Percentiles rank a stretch among this genome's conserved stretches.
These are phyloP conservation scores for Leishmania tarentolae DNA, from an alignment of 208 protist genomes.

Conservation along the genomic window DNA sequence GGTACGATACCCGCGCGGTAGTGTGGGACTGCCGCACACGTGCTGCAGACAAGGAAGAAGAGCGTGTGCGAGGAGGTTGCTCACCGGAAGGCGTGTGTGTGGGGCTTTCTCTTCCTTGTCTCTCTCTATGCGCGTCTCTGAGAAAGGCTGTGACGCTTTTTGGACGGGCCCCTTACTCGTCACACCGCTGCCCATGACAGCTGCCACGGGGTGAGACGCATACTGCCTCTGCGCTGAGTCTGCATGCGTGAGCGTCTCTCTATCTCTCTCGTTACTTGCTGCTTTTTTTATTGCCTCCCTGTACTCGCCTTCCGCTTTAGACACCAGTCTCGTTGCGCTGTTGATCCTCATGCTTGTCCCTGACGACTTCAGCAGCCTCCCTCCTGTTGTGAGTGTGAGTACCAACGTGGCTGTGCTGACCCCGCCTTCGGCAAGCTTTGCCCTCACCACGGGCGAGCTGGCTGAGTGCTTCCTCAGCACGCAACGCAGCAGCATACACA, in stretches of 20 bases:
- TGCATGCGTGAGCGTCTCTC: neutral
- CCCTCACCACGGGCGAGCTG: conserved; percentile 53
- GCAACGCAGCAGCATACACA: conserved; percentile 69
- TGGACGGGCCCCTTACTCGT: neutral
- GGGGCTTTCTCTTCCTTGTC: neutral
- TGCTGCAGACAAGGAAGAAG: neutral
- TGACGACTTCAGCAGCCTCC: conserved; percentile 29
- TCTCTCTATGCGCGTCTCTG: neutral
- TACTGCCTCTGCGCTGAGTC: neutral
- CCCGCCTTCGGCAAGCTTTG: conserved; percentile 8
- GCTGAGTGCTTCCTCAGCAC: conserved; percentile 61
- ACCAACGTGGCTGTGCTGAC: conserved; percentile 51
- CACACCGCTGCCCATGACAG: neutral
- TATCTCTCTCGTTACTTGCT: neutral
- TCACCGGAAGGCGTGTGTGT: neutral
- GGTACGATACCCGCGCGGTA: neutral
- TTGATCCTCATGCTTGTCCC: conserved; percentile 12
- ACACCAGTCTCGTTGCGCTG: neutral
- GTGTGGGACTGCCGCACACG: neutral
- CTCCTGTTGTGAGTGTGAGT: conserved; percentile 38
- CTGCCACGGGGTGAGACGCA: neutral
- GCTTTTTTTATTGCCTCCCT: neutral
- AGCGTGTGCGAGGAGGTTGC: neutral
- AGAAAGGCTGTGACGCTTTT: neutral
- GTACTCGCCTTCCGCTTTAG: neutral